Percentiles rank a stretch among this genome's conserved stretches.
Evolutionary conservation across 495 filamentous ascomycete species (phyloP).

Genomic region (Astrothelium macrocarpum): DNA sequence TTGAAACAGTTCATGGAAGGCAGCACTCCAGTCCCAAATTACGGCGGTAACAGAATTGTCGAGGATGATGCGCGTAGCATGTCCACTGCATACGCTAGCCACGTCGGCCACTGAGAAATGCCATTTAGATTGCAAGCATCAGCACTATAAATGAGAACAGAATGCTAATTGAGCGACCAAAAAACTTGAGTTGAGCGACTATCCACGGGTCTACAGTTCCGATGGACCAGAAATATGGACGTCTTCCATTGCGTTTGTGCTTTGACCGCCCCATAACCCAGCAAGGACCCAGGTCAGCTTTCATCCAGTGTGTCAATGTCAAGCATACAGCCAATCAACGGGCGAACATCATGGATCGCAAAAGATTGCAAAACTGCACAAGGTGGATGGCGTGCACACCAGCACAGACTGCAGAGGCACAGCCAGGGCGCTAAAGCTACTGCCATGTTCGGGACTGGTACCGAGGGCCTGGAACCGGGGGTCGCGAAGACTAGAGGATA

Average conservation of each 20-base stretch:
- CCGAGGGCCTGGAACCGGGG: not conserved
- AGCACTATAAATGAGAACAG: not conserved
- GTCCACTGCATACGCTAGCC: slow-evolving; percentile 91
- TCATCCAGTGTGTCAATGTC: no score
- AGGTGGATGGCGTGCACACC: no score
- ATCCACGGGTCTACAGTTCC: not conserved
- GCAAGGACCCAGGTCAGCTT: no score
- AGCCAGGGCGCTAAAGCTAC: not conserved
- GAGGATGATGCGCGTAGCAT: slow-evolving; percentile 95
- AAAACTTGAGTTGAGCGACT: not conserved
- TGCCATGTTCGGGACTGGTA: not conserved
- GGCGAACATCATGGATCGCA: no score
- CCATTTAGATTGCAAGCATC: not conserved
- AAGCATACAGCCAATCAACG: no score
- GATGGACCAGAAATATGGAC: not conserved
- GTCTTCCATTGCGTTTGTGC: no score
- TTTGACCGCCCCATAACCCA: no score
- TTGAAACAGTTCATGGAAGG: slow-evolving; percentile 84
- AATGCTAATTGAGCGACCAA: not conserved
- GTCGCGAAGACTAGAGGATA: not conserved
- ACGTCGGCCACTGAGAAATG: slow-evolving; percentile 49
- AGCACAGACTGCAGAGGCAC: not conserved
- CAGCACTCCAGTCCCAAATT: slow-evolving; percentile 17
- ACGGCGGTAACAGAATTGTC: slow-evolving; percentile 14
- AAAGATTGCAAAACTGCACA: no score